phyloP scores from a whole-genome alignment of 2,329 filamentous ascomycete genomes.

The Macroventuria anomochaeta region DNA sequence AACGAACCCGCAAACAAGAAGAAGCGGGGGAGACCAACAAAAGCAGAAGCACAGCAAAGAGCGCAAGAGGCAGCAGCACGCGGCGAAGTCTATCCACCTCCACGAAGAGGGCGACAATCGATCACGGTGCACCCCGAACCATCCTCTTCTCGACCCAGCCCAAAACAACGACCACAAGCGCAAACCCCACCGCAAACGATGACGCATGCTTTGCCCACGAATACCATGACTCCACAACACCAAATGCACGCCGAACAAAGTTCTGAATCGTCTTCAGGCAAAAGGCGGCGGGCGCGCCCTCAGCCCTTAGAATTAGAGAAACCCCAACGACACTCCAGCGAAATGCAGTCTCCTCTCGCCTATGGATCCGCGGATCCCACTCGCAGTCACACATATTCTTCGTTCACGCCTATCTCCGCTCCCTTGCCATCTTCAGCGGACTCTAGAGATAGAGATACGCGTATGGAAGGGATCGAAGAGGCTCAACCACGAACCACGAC shows the following conservation, averaged over 20 bases:
- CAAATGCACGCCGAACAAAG: slow-evolving; percentile 36
- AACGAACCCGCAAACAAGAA: slow-evolving; percentile 52
- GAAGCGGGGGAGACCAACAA: slow-evolving; percentile 57
- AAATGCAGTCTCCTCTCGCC: slow-evolving; percentile 41
- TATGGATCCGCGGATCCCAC: slow-evolving; percentile 39
- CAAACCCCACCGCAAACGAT: slow-evolving; percentile 39
- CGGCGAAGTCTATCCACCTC: slow-evolving; percentile 49
- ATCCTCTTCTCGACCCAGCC: slow-evolving; percentile 24
- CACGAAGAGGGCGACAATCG: slow-evolving; percentile 43
- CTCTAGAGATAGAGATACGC: slow-evolving; percentile 41
- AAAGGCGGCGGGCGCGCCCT: slow-evolving; percentile 42
- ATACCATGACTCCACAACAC: slow-evolving; percentile 38
- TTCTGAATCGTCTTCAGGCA: slow-evolving; percentile 46
- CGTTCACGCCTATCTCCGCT: slow-evolving; percentile 47
- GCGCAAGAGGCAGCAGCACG: slow-evolving; percentile 50
- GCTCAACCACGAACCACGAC: slow-evolving; percentile 48
- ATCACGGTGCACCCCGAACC: slow-evolving; percentile 36
- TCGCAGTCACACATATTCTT: slow-evolving; percentile 40
- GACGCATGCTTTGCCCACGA: slow-evolving; percentile 21
- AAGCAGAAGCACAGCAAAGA: slow-evolving; percentile 55
- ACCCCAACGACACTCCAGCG: slow-evolving; percentile 31
- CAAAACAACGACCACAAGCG: slow-evolving; percentile 34
- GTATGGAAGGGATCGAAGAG: slow-evolving; percentile 50
- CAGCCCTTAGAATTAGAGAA: slow-evolving; percentile 44
- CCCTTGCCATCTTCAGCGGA: slow-evolving; percentile 44